Percentiles rank a stretch among this genome's conserved stretches.
Evolutionary conservation across 108 stramenopile genomes (phyloP).

Genomic region (Skeletonema grethae): DNA sequence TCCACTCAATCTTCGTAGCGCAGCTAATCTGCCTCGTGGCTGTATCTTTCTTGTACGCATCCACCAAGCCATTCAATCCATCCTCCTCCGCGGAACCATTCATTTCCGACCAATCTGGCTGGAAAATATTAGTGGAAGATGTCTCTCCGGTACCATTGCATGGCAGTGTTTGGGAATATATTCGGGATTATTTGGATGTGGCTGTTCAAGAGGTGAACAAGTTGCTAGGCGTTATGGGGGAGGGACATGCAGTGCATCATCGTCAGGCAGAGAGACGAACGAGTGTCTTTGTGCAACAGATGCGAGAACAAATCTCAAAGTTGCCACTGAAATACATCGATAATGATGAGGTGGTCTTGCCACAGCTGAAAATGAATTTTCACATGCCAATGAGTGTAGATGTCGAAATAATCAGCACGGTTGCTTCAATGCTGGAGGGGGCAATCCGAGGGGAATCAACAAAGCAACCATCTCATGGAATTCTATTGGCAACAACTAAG

Average conservation of each 20-base stretch:
- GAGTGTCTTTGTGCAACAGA: conserved; percentile 36
- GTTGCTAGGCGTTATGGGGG: not conserved
- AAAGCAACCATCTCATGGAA: not conserved
- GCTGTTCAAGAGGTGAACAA: conserved; percentile 4
- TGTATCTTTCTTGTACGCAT: conserved; percentile 34
- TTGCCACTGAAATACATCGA: not conserved
- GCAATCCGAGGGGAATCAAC: conserved; percentile 3
- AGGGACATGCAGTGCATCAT: conserved; percentile 5
- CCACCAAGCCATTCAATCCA: conserved; percentile 7
- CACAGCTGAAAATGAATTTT: conserved; percentile 23
- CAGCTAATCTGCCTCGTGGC: conserved; percentile 29
- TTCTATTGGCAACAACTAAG: conserved; percentile 1
- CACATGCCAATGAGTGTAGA: conserved; percentile 8
- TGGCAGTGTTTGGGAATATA: conserved; percentile 3
- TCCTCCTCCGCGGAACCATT: conserved; percentile 37
- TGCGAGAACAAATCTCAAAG: conserved; percentile 16
- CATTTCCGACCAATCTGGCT: conserved; percentile 41
- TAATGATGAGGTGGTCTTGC: not conserved
- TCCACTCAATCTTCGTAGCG: conserved; percentile 42
- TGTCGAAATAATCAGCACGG: not conserved
- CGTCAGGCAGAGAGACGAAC: not conserved
- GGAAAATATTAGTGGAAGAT: conserved; percentile 32
- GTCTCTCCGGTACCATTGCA: conserved; percentile 17
- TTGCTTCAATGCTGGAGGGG: conserved; percentile 12
- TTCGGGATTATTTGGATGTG: conserved; percentile 3